A percentile compares a stretch with the other conserved stretches of the same genome.
These are phyloP conservation scores for Alternaria sp. DNA, from an alignment of 2,329 filamentous ascomycete species.

Conservation along the genomic window DNA sequence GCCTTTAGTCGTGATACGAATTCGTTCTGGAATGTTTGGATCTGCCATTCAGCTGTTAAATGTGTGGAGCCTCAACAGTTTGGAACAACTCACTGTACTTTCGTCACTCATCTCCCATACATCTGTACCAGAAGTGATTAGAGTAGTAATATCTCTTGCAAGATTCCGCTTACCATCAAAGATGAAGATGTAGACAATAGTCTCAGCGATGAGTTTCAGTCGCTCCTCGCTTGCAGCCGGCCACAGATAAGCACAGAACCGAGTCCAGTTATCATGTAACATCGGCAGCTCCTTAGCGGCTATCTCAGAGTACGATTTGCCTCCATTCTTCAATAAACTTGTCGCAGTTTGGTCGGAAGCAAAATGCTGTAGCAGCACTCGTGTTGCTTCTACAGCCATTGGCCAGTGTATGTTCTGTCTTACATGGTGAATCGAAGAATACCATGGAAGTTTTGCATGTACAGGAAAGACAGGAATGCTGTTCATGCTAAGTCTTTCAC, in stretches of 20 bases:
- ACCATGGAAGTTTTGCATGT: background rate
- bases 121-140: background rate
- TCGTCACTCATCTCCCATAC: conserved; percentile 1
- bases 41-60: background rate
- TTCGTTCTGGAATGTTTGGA: background rate
- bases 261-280: background rate
- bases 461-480: background rate
- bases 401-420: background rate
- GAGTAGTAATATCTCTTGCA: background rate
- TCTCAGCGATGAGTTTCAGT: background rate
- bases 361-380: background rate
- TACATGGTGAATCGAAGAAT: background rate
- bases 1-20: background rate
- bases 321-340: background rate
- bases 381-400: background rate
- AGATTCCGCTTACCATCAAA: background rate
- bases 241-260: background rate
- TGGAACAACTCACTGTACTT: background rate
- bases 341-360: background rate
- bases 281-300: background rate
- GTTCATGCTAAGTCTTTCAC: background rate
- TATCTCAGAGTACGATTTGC: background rate
- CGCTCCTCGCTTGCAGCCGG: background rate
- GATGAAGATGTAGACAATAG: background rate
- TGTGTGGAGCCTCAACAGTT: background rate